These are phyloP conservation scores for Trichosanthes cucumerina DNA, from an alignment of 306 rosid genomes.

Conservation along the genomic window DNA sequence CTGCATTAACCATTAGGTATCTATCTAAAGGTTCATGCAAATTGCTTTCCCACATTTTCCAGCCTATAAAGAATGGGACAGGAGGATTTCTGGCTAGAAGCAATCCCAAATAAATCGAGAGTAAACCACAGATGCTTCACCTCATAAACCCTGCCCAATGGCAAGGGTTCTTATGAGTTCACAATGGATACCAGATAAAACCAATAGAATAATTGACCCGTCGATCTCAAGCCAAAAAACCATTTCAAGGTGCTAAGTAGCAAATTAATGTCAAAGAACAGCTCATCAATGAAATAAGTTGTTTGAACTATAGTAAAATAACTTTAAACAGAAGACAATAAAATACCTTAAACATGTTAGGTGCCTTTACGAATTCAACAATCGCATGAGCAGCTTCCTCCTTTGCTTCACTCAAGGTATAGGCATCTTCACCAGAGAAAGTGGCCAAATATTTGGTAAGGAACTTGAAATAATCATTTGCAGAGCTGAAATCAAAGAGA, in stretches of 20 bases:
- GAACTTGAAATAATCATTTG: conserved; percentile 75
- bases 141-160: neutral
- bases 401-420: conserved; percentile 61
- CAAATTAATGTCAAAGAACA: neutral
- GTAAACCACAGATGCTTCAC: neutral
- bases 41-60: neutral
- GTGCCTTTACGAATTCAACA: conserved; percentile 75
- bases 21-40: neutral
- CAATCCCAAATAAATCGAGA: neutral
- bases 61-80: neutral
- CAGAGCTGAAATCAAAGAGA: conserved; percentile 37
- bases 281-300: neutral
- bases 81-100: neutral
- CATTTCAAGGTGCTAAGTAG: neutral
- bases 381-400: conserved; percentile 81
- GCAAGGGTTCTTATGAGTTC: neutral
- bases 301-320: neutral
- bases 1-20: neutral
- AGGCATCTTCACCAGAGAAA: conserved; percentile 63
- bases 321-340: neutral
- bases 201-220: neutral
- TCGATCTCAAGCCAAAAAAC: neutral
- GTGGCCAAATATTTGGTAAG: conserved; percentile 66
- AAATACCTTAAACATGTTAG: conserved; percentile 76
- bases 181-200: neutral